Evolutionary conservation across 495 filamentous ascomycete species (phyloP).

Genomic region (Arthonia radiata): DNA sequence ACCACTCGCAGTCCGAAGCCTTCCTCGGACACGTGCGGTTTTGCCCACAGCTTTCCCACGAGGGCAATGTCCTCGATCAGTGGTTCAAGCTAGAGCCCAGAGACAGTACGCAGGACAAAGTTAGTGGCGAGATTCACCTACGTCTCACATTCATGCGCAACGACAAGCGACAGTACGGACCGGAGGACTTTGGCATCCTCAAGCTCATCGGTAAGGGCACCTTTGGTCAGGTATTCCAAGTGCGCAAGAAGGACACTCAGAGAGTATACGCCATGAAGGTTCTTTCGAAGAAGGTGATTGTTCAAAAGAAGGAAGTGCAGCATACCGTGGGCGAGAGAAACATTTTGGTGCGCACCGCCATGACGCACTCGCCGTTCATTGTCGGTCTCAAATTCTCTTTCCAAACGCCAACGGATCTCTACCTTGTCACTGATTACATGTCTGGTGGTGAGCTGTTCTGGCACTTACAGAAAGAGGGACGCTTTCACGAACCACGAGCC

Average conservation of each 20-base stretch:
- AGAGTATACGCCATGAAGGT: conserved; percentile 99
- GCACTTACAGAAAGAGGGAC: conserved; percentile 93
- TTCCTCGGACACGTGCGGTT: conserved; percentile 82
- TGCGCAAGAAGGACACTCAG: conserved; percentile 90
- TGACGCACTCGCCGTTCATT: conserved; percentile 88
- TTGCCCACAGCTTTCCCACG: conserved; percentile 37
- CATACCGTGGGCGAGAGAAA: conserved; percentile 94
- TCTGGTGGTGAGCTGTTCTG: conserved; percentile 95
- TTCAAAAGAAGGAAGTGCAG: conserved; percentile 97
- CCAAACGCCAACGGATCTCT: conserved; percentile 88
- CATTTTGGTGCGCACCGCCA: conserved; percentile 87
- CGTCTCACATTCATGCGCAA: conserved; percentile 66
- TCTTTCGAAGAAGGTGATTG: conserved; percentile 95
- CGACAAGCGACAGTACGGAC: conserved; percentile 83
- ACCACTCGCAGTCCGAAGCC: conserved; percentile 59
- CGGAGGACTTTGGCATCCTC: conserved; percentile 87
- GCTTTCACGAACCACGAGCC: conserved; percentile 79
- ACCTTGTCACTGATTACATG: conserved; percentile 99
- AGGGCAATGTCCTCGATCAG: conserved; percentile 43
- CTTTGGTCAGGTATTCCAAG: conserved; percentile 98
- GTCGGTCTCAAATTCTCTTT: conserved; percentile 98
- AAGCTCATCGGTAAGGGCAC: conserved; percentile 94
- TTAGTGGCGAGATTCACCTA: conserved; percentile 79
- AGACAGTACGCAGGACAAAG: conserved; percentile 35
- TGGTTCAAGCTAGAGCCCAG: conserved; percentile 64